Conservation (phyloP, 2,329 filamentous ascomycete species). For the Fusarium transvaalense region DNA sequence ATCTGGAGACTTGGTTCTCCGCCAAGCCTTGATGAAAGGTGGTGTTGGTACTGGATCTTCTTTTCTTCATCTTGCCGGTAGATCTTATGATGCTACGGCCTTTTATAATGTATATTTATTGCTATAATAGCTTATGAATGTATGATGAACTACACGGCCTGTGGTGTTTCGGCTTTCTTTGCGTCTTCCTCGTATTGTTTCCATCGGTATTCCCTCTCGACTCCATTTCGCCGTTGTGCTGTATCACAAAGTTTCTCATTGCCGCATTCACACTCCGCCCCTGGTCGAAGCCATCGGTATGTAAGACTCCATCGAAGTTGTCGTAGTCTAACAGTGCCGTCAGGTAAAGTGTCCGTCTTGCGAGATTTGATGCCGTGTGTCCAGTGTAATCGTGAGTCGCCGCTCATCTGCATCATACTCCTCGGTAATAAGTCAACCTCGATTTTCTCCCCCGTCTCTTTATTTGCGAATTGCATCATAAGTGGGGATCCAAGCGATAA, state of each 20-base stretch:
- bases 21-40: conserved; percentile 22
- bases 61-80: conserved; percentile 25
- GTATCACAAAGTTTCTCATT: conserved; percentile 64
- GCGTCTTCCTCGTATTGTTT: conserved; percentile 52
- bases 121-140: conserved; percentile 15
- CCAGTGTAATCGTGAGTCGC: conserved; percentile 65
- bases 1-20: conserved; percentile 47
- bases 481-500: conserved; percentile 59
- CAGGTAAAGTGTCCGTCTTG: conserved; percentile 62
- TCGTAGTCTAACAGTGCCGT: conserved; percentile 60
- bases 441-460: conserved; percentile 45
- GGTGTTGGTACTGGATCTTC: background rate
- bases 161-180: conserved; percentile 16
- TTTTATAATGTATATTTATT: conserved; percentile 7
- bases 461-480: conserved; percentile 59
- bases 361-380: conserved; percentile 67
- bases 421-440: conserved; percentile 63
- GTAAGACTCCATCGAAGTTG: conserved; percentile 67
- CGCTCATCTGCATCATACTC: conserved; percentile 65
- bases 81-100: background rate
- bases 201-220: conserved; percentile 66
- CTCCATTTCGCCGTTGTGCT: conserved; percentile 59
- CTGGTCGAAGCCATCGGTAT: conserved; percentile 64
- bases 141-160: conserved; percentile 6
- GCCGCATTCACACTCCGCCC: conserved; percentile 63